Evolutionary conservation across 2,329 filamentous ascomycete genomes (phyloP), one percentile per base, ranked within the genome.

Genomic region (Alternaria sp.): DNA sequence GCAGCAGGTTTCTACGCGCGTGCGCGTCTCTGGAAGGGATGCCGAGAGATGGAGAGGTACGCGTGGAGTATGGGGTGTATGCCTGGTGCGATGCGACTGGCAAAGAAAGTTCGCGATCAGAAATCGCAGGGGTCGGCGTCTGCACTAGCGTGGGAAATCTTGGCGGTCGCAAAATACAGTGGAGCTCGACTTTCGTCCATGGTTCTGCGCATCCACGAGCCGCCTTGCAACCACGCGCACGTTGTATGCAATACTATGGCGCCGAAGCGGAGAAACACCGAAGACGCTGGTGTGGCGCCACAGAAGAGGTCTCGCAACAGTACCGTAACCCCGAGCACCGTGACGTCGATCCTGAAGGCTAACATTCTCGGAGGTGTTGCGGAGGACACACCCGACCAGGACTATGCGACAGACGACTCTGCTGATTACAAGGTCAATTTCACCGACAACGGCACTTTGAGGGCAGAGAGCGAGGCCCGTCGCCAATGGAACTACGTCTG

Each of bases 401-500:
- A 61, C 41, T 67, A 66, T 57, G 58, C 58, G 21, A 73, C 71
- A 21, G 72, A 76, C 50, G 64, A 71, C 28, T 71, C 74, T 44
- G 65, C 62, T 6, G 73, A 78, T 61, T 67, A 69, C 57, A 64
- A 68, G 8, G 60, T 71, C 20, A 72, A 70, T 28, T 76, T 72
- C 64, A 79, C 73, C 25, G 71, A 76, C 25, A 73, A 68, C 54
- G 76, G 76, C 15, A 65, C 64, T 1, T 65, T 61, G 30, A 68
- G 76, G 57, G 76, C 76, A 26, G 67, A 71, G 6, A 77, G 75
- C 56, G 77, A 78, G 68, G 74, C 75, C 10, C 89, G 88, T 65
- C 45, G 92, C 88, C 76, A 85, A 62, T 97, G 96, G 83, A 94
- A 88, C 6, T 90, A 94, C 67, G 83, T 84, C 58, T 97, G 95